phyloP scores from a whole-genome alignment of 192 early-diverging fungal genomes.

The Backusella mclennaniae region DNA sequence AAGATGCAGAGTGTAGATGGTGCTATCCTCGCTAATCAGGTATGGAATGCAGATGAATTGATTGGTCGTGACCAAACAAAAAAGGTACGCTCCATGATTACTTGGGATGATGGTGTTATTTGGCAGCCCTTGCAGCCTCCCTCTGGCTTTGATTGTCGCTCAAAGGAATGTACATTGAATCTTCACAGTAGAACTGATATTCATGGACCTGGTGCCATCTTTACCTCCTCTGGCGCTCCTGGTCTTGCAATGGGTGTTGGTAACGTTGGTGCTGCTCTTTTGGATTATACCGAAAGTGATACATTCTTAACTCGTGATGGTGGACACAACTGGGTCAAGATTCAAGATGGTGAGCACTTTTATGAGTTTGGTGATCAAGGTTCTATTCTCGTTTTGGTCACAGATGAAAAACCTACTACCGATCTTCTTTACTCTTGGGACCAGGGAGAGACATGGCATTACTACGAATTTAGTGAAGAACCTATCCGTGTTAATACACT shows the following conservation, averaged over 20 bases:
- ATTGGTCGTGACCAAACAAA: constrained; percentile 56
- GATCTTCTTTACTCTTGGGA: constrained; percentile 73
- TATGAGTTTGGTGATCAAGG: constrained; percentile 94
- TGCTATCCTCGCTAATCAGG: constrained; percentile 86
- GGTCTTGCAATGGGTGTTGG: constrained; percentile 92
- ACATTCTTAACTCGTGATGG: constrained; percentile 86
- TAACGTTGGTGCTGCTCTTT: constrained; percentile 71
- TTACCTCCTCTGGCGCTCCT: constrained; percentile 66
- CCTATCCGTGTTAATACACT: constrained; percentile 63
- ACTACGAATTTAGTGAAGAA: constrained; percentile 52
- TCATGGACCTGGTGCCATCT: constrained; percentile 58
- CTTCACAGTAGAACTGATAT: constrained; percentile 76
- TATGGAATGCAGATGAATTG: constrained; percentile 69
- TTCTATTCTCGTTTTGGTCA: constrained; percentile 72
- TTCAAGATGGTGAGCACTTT: constrained; percentile 61
- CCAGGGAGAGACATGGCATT: constrained; percentile 75
- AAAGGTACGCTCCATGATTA: constrained; percentile 71
- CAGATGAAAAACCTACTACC: constrained; percentile 70
- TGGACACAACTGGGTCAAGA: constrained; percentile 79
- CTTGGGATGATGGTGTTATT: constrained; percentile 83
- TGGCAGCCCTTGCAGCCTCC: constrained; percentile 69
- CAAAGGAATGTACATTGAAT: constrained; percentile 68
- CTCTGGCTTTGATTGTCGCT: constrained; percentile 14
- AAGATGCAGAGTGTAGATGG: constrained; percentile 86
- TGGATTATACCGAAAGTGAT: constrained; percentile 56